phyloP scores from a whole-genome alignment of 75 land plant species.

The Cryptomeria japonica region DNA sequence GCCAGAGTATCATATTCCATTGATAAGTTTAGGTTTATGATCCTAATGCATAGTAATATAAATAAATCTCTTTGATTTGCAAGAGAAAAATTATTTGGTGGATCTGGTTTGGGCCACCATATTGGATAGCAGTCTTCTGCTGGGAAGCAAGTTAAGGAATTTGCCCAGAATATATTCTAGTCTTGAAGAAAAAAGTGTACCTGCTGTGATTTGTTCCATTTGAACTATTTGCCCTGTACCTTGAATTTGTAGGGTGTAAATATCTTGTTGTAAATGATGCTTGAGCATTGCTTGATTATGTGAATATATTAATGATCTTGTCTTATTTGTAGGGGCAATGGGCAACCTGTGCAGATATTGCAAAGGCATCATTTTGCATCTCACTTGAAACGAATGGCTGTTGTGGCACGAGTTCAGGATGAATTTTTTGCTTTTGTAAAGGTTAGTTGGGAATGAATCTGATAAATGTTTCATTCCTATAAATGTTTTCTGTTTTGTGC shows the following conservation, averaged over 20 bases:
- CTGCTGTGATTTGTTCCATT: neutral
- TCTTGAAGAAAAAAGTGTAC: neutral
- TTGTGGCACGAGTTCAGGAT: conserved; percentile 86
- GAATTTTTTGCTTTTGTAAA: conserved; percentile 88
- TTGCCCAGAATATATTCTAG: neutral
- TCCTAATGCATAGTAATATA: neutral
- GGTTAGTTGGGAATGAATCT: conserved; percentile 37
- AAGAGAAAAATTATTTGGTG: neutral
- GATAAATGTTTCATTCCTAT: too few relatives aligned
- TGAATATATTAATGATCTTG: neutral
- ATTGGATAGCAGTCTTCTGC: neutral
- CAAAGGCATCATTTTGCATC: conserved; percentile 98
- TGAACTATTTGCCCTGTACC: neutral
- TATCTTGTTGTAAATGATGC: neutral
- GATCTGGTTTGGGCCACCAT: neutral
- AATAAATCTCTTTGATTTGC: neutral
- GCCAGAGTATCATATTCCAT: neutral
- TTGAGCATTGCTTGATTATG: neutral
- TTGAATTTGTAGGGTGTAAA: neutral
- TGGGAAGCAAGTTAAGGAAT: neutral
- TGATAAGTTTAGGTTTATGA: neutral
- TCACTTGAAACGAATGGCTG: conserved; percentile 92
- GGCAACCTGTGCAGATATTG: conserved; percentile 82
- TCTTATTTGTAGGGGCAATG: conserved; percentile 54
- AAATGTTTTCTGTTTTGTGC: neutral